A percentile compares a stretch with the other conserved stretches of the same genome.
Evolutionary conservation across 768 basidiomycete species (phyloP).

Genomic region (Amyloporia xantha): DNA sequence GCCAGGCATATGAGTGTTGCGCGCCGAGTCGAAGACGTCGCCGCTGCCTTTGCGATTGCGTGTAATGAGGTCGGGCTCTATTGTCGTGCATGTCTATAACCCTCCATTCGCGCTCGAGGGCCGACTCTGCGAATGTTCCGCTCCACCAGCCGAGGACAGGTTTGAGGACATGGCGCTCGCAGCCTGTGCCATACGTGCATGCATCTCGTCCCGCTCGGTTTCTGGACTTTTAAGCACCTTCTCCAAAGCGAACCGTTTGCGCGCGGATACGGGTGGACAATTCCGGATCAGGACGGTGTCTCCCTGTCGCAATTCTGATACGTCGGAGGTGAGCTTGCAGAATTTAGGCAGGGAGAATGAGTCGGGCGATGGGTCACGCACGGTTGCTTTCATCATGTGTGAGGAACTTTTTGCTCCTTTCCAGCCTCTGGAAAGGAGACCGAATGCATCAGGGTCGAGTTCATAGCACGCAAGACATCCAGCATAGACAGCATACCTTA

Average conservation of each 20-base stretch:
- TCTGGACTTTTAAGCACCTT: conserved; percentile 63
- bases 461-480: background rate
- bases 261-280: conserved; percentile 73
- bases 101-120: no score
- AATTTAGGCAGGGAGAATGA: background rate
- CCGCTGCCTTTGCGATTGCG: no score
- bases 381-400: conserved; percentile 70
- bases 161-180: background rate
- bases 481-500: conserved; percentile 50
- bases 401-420: conserved; percentile 71
- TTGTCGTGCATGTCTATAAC: no score
- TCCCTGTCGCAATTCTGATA: conserved; percentile 52
- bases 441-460: background rate
- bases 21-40: no score
- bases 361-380: conserved; percentile 31
- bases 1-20: no score
- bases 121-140: no score
- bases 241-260: conserved; percentile 71
- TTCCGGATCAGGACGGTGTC: conserved; percentile 76
- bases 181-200: background rate
- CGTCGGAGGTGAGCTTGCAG: background rate
- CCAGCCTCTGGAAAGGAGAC: conserved; percentile 55
- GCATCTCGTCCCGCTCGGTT: conserved; percentile 30
- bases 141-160: no score
- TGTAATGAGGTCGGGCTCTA: no score